Evolutionary conservation across 768 basidiomycete species (phyloP).

Genomic region (Podaxis rugospora): DNA sequence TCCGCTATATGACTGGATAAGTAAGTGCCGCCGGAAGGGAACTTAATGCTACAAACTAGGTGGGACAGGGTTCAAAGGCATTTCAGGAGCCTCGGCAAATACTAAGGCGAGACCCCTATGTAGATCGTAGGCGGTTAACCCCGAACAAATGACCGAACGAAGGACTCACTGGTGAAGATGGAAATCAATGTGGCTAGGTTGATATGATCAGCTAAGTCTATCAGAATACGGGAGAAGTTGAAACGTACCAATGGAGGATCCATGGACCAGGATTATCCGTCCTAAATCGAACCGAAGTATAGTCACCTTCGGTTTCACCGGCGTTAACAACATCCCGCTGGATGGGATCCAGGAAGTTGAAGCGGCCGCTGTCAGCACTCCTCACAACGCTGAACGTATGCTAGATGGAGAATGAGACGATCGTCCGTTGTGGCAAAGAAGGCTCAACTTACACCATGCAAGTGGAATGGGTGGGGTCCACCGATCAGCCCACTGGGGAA

Average conservation of each 20-base stretch:
- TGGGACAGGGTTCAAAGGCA: conserved; percentile 2
- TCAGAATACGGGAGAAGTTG: background rate
- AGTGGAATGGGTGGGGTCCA: conserved; percentile 37
- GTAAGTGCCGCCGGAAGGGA: background rate
- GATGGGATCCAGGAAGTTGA: conserved; percentile 50
- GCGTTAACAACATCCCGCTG: conserved; percentile 51
- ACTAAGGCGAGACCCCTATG: conserved; percentile 29
- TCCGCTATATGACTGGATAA: conserved; percentile 8
- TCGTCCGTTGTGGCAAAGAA: background rate
- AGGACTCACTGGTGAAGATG: conserved; percentile 1
- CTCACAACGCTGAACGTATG: conserved; percentile 40
- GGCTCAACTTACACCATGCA: conserved; percentile 37
- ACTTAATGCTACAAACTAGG: background rate
- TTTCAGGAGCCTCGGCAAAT: conserved; percentile 27
- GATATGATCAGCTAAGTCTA: background rate
- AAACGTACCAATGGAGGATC: conserved; percentile 38
- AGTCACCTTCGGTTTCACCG: conserved; percentile 27
- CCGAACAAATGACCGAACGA: background rate
- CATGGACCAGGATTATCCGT: conserved; percentile 70
- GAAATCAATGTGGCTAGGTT: conserved; percentile 10
- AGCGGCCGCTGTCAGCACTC: conserved; percentile 31
- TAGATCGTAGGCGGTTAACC: background rate
- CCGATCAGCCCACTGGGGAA: conserved; percentile 28
- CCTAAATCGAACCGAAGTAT: conserved; percentile 54
- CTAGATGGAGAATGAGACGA: background rate